phyloP scores from a whole-genome alignment of 305 asterid genomes.

The Fraxinus nigra region DNA sequence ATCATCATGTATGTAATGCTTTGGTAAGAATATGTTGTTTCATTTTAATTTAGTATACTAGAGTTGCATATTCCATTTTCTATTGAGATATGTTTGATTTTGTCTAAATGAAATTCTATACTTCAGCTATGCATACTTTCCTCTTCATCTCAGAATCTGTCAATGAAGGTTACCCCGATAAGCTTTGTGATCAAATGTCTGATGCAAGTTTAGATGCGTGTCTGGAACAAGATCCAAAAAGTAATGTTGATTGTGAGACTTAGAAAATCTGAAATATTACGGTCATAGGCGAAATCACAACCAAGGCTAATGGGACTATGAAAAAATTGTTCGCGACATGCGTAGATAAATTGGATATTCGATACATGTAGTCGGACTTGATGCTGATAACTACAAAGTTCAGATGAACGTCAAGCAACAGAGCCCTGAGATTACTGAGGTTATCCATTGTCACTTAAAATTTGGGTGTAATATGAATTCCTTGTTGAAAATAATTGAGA shows the following conservation, averaged over 20 bases:
- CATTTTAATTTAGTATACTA: not conserved
- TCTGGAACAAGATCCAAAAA: conserved; percentile 28
- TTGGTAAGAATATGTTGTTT: not conserved
- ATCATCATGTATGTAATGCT: not conserved
- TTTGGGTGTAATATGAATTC: too few species aligned
- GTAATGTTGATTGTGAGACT: conserved; percentile 27
- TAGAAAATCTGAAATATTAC: conserved; percentile 13
- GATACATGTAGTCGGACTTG: conserved; percentile 17
- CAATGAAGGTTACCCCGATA: conserved; percentile 31
- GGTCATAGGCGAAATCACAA: conserved; percentile 28
- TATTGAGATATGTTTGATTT: not conserved
- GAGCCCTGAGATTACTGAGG: conserved; percentile 19
- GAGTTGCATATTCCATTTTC: not conserved
- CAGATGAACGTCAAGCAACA: conserved; percentile 17
- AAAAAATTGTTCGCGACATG: conserved; percentile 19
- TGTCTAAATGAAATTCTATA: not conserved
- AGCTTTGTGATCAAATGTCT: conserved; percentile 29
- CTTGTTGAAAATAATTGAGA: too few species aligned
- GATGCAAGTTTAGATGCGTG: conserved; percentile 32
- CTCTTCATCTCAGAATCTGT: conserved; percentile 31
- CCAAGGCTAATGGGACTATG: conserved; percentile 21
- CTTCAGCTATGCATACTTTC: conserved; percentile 20
- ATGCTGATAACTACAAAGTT: conserved; percentile 20
- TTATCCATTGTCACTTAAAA: conserved; percentile 26
- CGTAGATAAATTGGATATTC: conserved; percentile 20